A percentile compares a stretch with the other conserved stretches of the same genome.
phyloP scores from a whole-genome alignment of 371 early-diverging fungal species.

The Gilbertella persicaria region DNA sequence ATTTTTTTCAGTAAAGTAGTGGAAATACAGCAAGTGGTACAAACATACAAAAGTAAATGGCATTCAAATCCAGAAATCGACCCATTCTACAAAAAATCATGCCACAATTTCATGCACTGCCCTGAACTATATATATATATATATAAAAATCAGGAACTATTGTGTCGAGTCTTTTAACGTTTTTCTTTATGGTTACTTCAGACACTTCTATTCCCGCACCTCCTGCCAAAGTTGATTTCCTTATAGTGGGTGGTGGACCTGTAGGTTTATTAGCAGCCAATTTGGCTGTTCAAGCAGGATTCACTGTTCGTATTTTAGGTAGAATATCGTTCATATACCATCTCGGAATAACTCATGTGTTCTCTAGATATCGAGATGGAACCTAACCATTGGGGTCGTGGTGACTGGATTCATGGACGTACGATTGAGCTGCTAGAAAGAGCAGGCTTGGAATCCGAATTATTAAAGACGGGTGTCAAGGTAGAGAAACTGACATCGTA shows the following conservation, averaged over 20 bases:
- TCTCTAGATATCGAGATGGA: slow-evolving; percentile 38
- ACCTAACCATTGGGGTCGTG: slow-evolving; percentile 54
- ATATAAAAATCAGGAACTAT: too few species aligned
- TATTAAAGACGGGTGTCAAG: slow-evolving; percentile 45
- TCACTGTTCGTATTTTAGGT: slow-evolving; percentile 43
- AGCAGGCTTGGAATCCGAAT: slow-evolving; percentile 31
- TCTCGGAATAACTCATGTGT: background rate
- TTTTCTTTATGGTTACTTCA: slow-evolving; percentile 19
- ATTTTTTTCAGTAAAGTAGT: too few species aligned
- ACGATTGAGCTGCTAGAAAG: slow-evolving; percentile 43
- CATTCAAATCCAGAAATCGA: too few species aligned
- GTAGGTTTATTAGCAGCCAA: slow-evolving; percentile 47
- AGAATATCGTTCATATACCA: background rate
- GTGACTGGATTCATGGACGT: slow-evolving; percentile 52
- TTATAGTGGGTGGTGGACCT: slow-evolving; percentile 52
- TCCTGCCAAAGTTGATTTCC: slow-evolving; percentile 33
- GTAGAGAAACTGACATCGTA: slow-evolving; percentile 42
- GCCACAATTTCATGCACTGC: too few species aligned
- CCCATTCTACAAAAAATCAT: too few species aligned
- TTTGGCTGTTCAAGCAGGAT: slow-evolving; percentile 38
- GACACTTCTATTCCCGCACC: slow-evolving; percentile 23
- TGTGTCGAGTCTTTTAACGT: too few species aligned
- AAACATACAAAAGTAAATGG: too few species aligned
- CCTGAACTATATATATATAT: too few species aligned
- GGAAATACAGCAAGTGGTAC: too few species aligned